A percentile compares a stretch with the other conserved stretches of the same genome.
Evolutionary conservation across 768 basidiomycete genomes (phyloP).

Genomic region (Hypholoma sublateritium): DNA sequence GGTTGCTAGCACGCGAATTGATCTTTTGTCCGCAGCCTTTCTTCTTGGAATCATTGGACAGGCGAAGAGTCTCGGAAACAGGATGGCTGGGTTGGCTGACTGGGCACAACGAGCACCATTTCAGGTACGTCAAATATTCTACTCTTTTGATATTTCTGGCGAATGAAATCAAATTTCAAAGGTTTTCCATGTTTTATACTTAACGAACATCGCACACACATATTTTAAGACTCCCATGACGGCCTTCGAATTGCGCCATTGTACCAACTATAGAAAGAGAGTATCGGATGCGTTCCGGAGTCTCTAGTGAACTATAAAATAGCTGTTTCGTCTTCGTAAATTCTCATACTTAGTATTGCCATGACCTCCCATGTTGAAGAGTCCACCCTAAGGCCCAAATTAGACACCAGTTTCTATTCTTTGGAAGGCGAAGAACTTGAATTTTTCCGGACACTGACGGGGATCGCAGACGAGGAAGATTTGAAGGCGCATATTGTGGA

Average conservation of each 20-base stretch:
- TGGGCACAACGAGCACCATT: too few relatives aligned
- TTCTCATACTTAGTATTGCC: too few relatives aligned
- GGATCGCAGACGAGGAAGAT: constrained; percentile 33
- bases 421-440: constrained; percentile 25
- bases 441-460: constrained; percentile 36
- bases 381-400: neutral
- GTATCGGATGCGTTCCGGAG: neutral
- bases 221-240: neutral
- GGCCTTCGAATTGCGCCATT: neutral
- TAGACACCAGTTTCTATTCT: constrained; percentile 20
- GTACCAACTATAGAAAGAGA: neutral
- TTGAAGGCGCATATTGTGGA: constrained; percentile 39
- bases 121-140: too few relatives aligned
- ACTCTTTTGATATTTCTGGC: too few relatives aligned
- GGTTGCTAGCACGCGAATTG: neutral
- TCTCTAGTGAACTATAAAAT: neutral
- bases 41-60: neutral
- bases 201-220: too few relatives aligned
- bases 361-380: neutral
- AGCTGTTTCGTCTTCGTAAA: neutral
- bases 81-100: too few relatives aligned
- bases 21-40: neutral
- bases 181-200: too few relatives aligned
- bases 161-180: too few relatives aligned
- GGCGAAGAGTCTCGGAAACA: too few relatives aligned